Evolutionary conservation across 2,329 filamentous ascomycete species (phyloP).

Genomic region (Pyricularia pennisetigena): DNA sequence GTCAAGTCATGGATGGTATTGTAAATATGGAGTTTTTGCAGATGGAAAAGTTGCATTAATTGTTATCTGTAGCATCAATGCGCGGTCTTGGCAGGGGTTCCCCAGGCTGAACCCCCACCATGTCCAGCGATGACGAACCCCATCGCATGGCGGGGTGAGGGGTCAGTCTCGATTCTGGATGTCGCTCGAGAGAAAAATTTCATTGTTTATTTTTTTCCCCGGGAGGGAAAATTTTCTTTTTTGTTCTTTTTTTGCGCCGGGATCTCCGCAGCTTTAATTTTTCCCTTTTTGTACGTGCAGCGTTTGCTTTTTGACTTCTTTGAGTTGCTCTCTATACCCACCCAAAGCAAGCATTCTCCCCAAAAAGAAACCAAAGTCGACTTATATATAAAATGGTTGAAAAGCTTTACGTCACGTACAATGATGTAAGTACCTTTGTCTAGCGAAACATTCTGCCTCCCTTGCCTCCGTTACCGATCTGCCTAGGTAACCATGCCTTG

Average conservation of each 20-base stretch:
- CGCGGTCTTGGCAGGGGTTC: not conserved
- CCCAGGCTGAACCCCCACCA: not conserved
- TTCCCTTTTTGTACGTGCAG: not conserved
- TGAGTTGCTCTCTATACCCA: not conserved
- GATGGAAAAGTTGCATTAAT: not conserved
- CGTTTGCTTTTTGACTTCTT: not conserved
- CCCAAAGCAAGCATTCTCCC: not conserved
- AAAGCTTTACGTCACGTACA: conserved; percentile 87
- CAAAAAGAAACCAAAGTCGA: not conserved
- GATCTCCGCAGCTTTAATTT: not conserved
- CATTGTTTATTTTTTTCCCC: not conserved
- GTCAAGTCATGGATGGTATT: not conserved
- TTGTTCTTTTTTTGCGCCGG: not conserved
- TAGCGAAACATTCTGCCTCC: not conserved
- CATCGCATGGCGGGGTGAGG: not conserved
- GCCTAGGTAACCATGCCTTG: not conserved
- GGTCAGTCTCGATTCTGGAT: not conserved
- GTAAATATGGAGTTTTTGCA: not conserved
- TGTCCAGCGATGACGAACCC: not conserved
- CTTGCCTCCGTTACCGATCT: not conserved
- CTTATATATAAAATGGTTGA: conserved; percentile 49
- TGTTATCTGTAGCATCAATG: not conserved
- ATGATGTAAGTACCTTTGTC: conserved; percentile 54
- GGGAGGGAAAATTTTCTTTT: not conserved
- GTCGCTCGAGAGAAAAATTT: not conserved